Evolutionary conservation across 495 filamentous ascomycete genomes (phyloP), one percentile per base, ranked within the genome.

Genomic region (Penicillium paradoxum): DNA sequence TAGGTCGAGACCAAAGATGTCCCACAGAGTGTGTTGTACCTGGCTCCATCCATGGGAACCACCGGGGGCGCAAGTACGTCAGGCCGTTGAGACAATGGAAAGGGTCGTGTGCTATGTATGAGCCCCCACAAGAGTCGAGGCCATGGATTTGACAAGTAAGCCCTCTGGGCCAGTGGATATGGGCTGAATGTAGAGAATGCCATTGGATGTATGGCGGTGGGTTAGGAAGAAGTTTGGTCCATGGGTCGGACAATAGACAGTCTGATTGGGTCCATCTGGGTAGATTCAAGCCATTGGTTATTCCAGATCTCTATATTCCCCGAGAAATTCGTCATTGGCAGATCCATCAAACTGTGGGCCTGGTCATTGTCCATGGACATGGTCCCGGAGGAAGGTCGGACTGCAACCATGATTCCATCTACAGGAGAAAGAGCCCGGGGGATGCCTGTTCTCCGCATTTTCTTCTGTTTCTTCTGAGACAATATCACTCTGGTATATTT

Each of bases 21-120:
- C 48, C 40, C 22, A 39, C 41, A 51, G 15, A 19, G 63, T 58
- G 55, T 55, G 55, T 59, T 51, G 63, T 62, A 41, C 60, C 57
- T 64, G 58, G 24, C 43, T 24, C 21, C 34, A 49, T 54, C 51
- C 55, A 49, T 49, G 47, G 57, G 19, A 17, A 18, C 52, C 40
- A 37, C 37, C 21, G 29, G 43, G 51, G 56, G 24, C 32, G 24
- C 39, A 53, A 4, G 45, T 43, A 57, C 60, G 50, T 51, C 48
- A 60, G 51, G 18, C 40, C 21, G 40, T 34, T 29, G 27, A 45
- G 32, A 49, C 27, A 38, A 27, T 13, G 53, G 18, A 43, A 54
- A 30, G 47, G n/a, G 19, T 19, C 51, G 36, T 49, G 13, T 41
- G 34, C 47, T 37, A 29, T 29, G 38, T n/a, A n/a, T n/a, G n/a